Evolutionary conservation across 768 basidiomycete species (phyloP).

Genomic region (Aureoboletus auriporus): DNA sequence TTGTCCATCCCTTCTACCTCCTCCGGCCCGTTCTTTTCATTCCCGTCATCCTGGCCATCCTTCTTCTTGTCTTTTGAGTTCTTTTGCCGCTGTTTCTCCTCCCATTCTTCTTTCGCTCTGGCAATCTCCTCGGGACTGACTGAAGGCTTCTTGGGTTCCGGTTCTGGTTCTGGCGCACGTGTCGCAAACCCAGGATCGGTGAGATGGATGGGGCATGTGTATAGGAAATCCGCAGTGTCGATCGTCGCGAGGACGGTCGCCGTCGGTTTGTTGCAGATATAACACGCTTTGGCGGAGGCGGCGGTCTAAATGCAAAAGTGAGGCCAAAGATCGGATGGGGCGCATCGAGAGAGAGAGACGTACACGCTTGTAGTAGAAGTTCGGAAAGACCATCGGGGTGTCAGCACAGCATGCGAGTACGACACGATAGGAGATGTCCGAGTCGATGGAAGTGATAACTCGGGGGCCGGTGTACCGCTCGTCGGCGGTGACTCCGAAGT

Average conservation of each 20-base stretch:
- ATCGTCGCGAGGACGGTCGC: constrained; percentile 81
- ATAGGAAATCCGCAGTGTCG: constrained; percentile 81
- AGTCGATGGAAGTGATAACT: no score
- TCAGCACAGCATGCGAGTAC: neutral
- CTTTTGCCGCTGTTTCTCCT: constrained; percentile 63
- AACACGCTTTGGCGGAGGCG: constrained; percentile 76
- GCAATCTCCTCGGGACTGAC: constrained; percentile 68
- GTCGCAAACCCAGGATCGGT: constrained; percentile 73
- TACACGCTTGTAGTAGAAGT: constrained; percentile 89
- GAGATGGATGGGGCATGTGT: constrained; percentile 80
- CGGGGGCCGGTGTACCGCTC: neutral
- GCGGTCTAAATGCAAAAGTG: constrained; percentile 48
- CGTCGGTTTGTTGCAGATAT: constrained; percentile 75
- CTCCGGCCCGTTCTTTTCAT: constrained; percentile 24
- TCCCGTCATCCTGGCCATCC: constrained; percentile 27
- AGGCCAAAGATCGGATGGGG: neutral
- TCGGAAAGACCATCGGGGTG: constrained; percentile 62
- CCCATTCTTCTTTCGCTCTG: constrained; percentile 77
- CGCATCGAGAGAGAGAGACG: constrained; percentile 32
- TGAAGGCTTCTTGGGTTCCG: constrained; percentile 33
- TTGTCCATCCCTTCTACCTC: no score
- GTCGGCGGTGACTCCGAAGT: neutral
- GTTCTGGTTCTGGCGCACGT: constrained; percentile 39
- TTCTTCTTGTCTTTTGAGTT: constrained; percentile 40
- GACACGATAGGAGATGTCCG: no score